Percentiles rank a stretch among this genome's conserved stretches.
phyloP scores from a whole-genome alignment of 345 rosid genomes.

The Brassica carinata region DNA sequence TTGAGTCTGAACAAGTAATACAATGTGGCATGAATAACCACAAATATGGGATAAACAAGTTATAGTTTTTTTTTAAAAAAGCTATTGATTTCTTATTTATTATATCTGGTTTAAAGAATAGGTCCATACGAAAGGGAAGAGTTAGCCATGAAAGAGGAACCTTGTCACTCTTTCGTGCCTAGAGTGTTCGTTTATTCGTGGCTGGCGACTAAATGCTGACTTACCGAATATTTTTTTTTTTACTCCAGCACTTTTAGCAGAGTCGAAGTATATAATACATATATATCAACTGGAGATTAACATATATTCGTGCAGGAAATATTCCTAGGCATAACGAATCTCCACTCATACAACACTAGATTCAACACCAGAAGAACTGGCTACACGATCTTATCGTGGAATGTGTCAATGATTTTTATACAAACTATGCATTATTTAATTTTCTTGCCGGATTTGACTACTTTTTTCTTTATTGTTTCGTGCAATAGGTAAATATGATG shows the following conservation, averaged over 20 bases:
- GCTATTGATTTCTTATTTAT: no score
- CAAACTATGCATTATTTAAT: neutral
- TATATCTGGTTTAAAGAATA: neutral
- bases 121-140: neutral
- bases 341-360: neutral
- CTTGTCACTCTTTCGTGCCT: neutral
- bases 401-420: neutral
- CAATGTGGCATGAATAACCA: neutral
- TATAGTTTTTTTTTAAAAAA: no score
- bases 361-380: neutral
- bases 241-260: neutral
- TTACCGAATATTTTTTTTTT: neutral
- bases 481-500: neutral
- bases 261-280: neutral
- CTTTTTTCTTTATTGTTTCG: neutral
- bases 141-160: neutral
- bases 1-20: neutral
- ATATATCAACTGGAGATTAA: neutral
- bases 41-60: neutral
- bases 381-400: neutral
- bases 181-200: neutral
- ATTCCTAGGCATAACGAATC: neutral
- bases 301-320: neutral
- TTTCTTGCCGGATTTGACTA: neutral
- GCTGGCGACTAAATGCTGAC: neutral